These are phyloP conservation scores for Zygosaccharomyces siamensis DNA, from an alignment of 805 yeast species.

Conservation along the genomic window DNA sequence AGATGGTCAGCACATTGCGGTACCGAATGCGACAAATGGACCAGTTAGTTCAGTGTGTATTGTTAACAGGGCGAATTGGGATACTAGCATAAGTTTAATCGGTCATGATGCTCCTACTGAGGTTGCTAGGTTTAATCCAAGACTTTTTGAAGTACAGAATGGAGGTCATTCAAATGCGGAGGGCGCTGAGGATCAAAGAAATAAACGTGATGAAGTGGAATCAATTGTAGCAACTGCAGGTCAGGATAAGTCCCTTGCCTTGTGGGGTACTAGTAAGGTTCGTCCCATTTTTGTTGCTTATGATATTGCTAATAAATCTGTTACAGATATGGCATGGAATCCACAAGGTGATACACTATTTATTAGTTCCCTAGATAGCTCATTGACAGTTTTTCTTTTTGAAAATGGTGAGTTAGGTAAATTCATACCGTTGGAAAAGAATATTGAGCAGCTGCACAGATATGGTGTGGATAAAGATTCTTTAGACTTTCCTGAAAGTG, in stretches of 20 bases:
- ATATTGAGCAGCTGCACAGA: constrained; percentile 64
- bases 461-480: constrained; percentile 88
- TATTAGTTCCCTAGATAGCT: constrained; percentile 79
- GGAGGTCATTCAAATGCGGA: constrained; percentile 14
- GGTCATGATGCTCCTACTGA: constrained; percentile 87
- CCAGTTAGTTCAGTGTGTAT: constrained; percentile 72
- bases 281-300: constrained; percentile 77
- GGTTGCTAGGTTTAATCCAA: constrained; percentile 70
- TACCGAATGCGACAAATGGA: constrained; percentile 80
- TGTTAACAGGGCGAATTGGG: constrained; percentile 77
- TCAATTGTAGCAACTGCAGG: constrained; percentile 94
- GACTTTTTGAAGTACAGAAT: constrained; percentile 44
- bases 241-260: constrained; percentile 80
- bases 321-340: constrained; percentile 88
- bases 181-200: constrained; percentile 7
- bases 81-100: constrained; percentile 62
- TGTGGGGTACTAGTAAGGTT: constrained; percentile 78
- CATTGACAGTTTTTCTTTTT: constrained; percentile 63
- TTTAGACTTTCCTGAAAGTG: constrained; percentile 80
- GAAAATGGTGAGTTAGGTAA: constrained; percentile 59
- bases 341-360: constrained; percentile 73
- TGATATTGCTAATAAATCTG: constrained; percentile 68
- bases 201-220: constrained; percentile 37
- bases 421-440: constrained; percentile 57
- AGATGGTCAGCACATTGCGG: constrained; percentile 82